Evolutionary conservation across 2,329 filamentous ascomycete species (phyloP), one percentile per base, ranked within the genome.

Genomic region (Fusarium sp.): DNA sequence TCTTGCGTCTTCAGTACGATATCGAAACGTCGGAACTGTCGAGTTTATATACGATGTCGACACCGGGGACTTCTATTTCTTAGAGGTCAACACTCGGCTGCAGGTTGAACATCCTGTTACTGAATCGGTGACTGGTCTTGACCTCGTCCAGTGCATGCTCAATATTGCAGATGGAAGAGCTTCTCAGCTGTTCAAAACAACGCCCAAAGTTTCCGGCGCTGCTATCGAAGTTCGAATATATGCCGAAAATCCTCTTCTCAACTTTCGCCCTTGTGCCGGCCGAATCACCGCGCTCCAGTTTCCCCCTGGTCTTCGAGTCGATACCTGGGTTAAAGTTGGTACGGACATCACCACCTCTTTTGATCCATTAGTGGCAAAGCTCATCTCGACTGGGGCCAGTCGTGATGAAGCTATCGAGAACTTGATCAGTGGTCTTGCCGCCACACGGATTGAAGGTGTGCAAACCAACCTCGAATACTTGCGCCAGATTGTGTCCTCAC

Each of bases 361-460:
- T 72, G 90, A 93, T 67, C 89, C 90, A 0, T 88, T 92, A 81
- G 87, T 93, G 44, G 87, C 89, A 2, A 92, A 93, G 71, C 78
- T 92, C 61, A 92, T 92, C 49, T 86, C 91, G 1, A 81, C 83
- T 47, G 90, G 85, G 0, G 77, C 79, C 1, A 81, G 82, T 40
- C 81, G 90, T 24, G 75, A 82, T 57, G 83, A 86, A 36, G 88
- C 89, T 1, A 79, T 91, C 6, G 81, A 85, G 47, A 91, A 89
- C 57, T 77, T 92, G 15, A 80, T 80, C 0, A 75, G 80, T 1
- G 88, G 88, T 0, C 75, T 92, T 5, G 85, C 86, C 67, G 77
- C 85, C 6, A 75, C 72, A 0, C 52, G 54, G 1, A 68, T 77
- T 2, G 64, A 70, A 1, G 75, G 76, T 1, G 65, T 77, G 0